Evolutionary conservation across 2,329 filamentous ascomycete species (phyloP).

Genomic region (Gnomoniopsis smithogilvyi): DNA sequence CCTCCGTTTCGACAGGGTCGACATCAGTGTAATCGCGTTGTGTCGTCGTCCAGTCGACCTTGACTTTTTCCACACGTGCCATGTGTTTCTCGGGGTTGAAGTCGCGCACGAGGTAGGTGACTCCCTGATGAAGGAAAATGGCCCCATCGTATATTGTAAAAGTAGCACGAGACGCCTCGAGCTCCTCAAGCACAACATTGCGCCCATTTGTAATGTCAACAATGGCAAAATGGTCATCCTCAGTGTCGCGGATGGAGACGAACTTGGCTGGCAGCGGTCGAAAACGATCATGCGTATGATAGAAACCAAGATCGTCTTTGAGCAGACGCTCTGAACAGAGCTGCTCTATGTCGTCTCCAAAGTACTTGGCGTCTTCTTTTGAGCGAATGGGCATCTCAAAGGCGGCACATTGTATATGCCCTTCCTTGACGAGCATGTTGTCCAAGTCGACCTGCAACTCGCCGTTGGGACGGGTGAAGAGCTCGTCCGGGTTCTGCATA

Average conservation of each 20-base stretch:
- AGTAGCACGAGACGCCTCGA: constrained; percentile 92
- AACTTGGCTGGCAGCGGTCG: constrained; percentile 78
- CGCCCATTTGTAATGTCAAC: constrained; percentile 80
- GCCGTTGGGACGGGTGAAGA: constrained; percentile 88
- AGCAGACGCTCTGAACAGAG: constrained; percentile 73
- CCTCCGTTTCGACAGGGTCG: constrained; percentile 88
- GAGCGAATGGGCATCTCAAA: constrained; percentile 91
- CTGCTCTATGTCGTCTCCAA: constrained; percentile 68
- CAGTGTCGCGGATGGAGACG: constrained; percentile 84
- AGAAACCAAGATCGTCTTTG: constrained; percentile 75
- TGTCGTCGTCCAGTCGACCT: constrained; percentile 91
- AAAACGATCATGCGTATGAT: constrained; percentile 86
- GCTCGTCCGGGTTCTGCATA: constrained; percentile 93
- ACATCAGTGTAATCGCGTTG: constrained; percentile 94
- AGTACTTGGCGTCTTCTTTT: constrained; percentile 71
- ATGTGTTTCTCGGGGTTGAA: constrained; percentile 77
- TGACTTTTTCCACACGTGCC: constrained; percentile 83
- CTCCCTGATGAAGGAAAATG: constrained; percentile 96
- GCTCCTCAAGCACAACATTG: constrained; percentile 86
- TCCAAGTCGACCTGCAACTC: constrained; percentile 88
- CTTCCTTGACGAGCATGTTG: constrained; percentile 88
- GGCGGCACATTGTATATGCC: constrained; percentile 92
- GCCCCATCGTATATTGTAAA: constrained; percentile 97
- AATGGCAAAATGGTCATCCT: constrained; percentile 90
- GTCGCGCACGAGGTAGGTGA: constrained; percentile 86